Conservation (phyloP, 73 alveolate species). For the Effrenium voratum region DNA sequence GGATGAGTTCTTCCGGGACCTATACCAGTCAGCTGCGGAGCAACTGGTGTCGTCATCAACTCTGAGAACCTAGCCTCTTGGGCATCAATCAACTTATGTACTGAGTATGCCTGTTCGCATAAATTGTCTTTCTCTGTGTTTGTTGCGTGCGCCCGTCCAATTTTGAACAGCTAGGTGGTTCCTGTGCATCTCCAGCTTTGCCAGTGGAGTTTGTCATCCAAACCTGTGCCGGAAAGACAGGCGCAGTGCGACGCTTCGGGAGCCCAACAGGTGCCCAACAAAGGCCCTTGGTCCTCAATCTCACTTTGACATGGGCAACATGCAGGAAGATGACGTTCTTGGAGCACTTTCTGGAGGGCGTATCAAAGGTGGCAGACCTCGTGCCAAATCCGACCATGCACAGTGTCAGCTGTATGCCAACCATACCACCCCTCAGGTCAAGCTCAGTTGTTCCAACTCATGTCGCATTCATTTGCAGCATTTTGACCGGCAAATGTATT, state of each 20-base stretch:
- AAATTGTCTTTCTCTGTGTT: not conserved
- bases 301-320: too few species aligned
- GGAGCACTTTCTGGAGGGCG: conserved; percentile 9
- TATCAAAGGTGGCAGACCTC: conserved; percentile 16
- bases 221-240: not conserved
- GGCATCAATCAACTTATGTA: not conserved
- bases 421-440: not conserved
- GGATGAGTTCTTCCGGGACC: not conserved
- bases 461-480: conserved; percentile 10
- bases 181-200: not conserved
- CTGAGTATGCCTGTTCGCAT: not conserved
- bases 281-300: not conserved
- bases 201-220: not conserved
- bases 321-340: not conserved
- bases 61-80: too few species aligned
- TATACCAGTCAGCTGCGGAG: not conserved
- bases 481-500: conserved; percentile 1
- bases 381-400: conserved; percentile 31
- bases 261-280: not conserved
- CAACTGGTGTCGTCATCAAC: not conserved
- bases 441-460: not conserved
- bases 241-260: not conserved
- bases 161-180: not conserved
- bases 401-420: not conserved
- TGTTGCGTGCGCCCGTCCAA: not conserved